A percentile compares a stretch with the other conserved stretches of the same genome.
Conservation (phyloP, 202 grass and related monocot species). For the Bolboschoenoplectus hybrid region DNA sequence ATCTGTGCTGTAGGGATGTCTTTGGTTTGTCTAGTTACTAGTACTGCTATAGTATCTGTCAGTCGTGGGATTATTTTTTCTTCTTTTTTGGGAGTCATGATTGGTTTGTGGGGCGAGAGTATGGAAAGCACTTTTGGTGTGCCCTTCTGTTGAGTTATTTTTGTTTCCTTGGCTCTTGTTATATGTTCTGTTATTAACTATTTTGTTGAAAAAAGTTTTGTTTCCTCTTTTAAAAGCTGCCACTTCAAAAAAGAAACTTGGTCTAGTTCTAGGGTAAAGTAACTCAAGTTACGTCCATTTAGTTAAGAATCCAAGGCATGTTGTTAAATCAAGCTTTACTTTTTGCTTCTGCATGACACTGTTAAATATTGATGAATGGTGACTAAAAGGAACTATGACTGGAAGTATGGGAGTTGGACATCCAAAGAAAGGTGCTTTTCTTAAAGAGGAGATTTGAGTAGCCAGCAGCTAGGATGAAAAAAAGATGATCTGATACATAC, state of each 20-base stretch:
- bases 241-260: not conserved
- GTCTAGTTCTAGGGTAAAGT: too few relatives aligned
- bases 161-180: constrained; percentile 9
- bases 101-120: not conserved
- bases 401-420: not conserved
- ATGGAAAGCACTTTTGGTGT: constrained; percentile 26
- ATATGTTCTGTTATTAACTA: constrained; percentile 29
- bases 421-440: not conserved
- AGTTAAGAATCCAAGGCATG: not conserved
- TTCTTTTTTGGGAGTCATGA: not conserved
- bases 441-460: not conserved
- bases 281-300: too few relatives aligned
- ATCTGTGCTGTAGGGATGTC: constrained; percentile 22
- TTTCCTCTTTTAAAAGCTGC: not conserved
- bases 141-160: constrained; percentile 22
- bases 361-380: not conserved
- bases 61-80: not conserved
- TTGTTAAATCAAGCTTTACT: not conserved
- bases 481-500: too few relatives aligned
- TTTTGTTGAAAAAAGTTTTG: constrained; percentile 28
- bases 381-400: not conserved
- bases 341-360: not conserved
- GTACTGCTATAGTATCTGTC: constrained; percentile 32
- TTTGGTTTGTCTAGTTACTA: constrained; percentile 29
- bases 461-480: too few relatives aligned